These are phyloP conservation scores for Suillus brevipes DNA, from an alignment of 768 basidiomycete genomes.

Conservation along the genomic window DNA sequence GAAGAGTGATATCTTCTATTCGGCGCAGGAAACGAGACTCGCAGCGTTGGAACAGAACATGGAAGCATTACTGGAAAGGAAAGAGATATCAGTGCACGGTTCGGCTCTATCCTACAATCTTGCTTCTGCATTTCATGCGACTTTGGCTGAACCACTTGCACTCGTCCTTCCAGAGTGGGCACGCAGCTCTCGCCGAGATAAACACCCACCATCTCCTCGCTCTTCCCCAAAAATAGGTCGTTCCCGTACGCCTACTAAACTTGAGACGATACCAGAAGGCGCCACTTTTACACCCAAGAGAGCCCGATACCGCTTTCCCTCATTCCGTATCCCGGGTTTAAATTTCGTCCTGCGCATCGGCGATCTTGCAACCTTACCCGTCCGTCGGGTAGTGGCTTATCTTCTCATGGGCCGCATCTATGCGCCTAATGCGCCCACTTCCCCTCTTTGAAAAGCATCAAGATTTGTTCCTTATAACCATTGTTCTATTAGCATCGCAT, in stretches of 20 bases:
- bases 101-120: constrained; percentile 16
- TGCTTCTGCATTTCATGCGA: constrained; percentile 16
- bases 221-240: constrained; percentile 27
- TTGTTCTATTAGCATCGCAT: constrained; percentile 1
- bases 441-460: constrained; percentile 7
- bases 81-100: constrained; percentile 28
- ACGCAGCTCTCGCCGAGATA: constrained; percentile 13
- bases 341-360: constrained; percentile 30
- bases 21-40: constrained; percentile 35
- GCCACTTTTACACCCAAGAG: constrained; percentile 29
- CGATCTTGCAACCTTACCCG: constrained; percentile 30
- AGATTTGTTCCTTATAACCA: constrained; percentile 7
- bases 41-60: constrained; percentile 38
- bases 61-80: constrained; percentile 33
- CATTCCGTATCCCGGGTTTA: constrained; percentile 28
- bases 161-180: constrained; percentile 29
- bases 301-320: constrained; percentile 13
- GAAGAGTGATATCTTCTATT: constrained; percentile 39
- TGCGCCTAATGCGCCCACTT: constrained; percentile 17
- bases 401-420: constrained; percentile 28
- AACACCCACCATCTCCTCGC: constrained; percentile 21
- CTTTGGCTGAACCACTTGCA: constrained; percentile 22
- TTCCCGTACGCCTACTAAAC: constrained; percentile 25
- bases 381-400: constrained; percentile 24
- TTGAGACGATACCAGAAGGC: constrained; percentile 42